Evolutionary conservation across 1,139 yeast species (phyloP).

Genomic region (Saccharomyces hybrid): DNA sequence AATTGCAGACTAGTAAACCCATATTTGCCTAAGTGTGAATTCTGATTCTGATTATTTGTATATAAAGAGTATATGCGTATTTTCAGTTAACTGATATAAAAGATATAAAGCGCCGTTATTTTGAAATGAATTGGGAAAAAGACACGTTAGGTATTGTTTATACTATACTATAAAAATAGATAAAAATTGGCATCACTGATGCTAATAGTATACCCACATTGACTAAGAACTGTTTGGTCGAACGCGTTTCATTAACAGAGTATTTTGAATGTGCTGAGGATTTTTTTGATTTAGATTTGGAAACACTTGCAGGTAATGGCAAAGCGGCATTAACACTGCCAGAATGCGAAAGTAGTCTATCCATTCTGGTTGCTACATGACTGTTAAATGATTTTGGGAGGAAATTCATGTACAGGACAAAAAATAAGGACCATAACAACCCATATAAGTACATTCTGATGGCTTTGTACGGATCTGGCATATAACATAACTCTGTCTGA

Average conservation of each 20-base stretch:
- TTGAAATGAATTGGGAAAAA: neutral
- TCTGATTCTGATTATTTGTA: neutral
- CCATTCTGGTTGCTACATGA: conserved; percentile 12
- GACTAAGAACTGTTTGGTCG: conserved; percentile 5
- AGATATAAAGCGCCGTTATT: neutral
- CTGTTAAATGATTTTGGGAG: conserved; percentile 20
- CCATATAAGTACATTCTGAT: conserved; percentile 35
- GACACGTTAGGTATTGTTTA: neutral
- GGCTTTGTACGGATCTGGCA: conserved; percentile 63
- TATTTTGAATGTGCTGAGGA: conserved; percentile 4
- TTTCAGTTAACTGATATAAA: neutral
- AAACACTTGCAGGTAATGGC: conserved; percentile 16
- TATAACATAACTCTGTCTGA: conserved; percentile 41
- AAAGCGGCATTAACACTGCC: conserved; percentile 3
- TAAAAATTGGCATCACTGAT: conserved; percentile 11
- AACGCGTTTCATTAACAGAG: conserved; percentile 7
- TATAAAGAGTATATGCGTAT: neutral
- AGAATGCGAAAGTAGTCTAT: conserved; percentile 3
- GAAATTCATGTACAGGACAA: conserved; percentile 15
- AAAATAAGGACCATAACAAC: conserved; percentile 23
- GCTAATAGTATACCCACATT: conserved; percentile 7
- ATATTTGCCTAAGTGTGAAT: neutral
- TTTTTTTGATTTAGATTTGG: neutral
- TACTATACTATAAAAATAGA: conserved; percentile 9
- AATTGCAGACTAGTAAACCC: neutral